Percentiles rank a stretch among this genome's conserved stretches.
These are phyloP conservation scores for Solanum appendiculatum DNA, from an alignment of 257 asterid genomes.

Conservation along the genomic window DNA sequence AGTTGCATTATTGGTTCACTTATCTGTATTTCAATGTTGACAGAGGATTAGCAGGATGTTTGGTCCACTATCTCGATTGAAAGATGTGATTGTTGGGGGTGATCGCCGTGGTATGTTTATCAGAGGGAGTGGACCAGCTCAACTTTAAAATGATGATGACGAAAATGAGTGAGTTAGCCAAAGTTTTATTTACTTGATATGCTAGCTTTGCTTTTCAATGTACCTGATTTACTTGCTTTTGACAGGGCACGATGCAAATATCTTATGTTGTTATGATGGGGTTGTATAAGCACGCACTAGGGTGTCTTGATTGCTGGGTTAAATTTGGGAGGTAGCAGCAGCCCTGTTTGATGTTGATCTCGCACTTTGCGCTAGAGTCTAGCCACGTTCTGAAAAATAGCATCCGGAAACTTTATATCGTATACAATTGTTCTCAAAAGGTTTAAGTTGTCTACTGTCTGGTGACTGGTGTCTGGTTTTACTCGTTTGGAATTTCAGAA, in stretches of 20 bases:
- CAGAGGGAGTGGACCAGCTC: conserved; percentile 15
- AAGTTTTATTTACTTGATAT: not conserved
- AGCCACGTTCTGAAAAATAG: not conserved
- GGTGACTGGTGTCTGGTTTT: not conserved
- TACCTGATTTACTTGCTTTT: not conserved
- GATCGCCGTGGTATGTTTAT: conserved; percentile 17
- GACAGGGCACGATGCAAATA: not conserved
- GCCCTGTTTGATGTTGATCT: not conserved
- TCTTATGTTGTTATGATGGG: not conserved
- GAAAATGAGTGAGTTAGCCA: not conserved
- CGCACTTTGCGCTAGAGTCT: not conserved
- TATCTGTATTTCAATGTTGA: not conserved
- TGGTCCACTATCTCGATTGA: conserved; percentile 31
- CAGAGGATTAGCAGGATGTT: conserved; percentile 29
- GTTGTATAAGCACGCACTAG: not conserved
- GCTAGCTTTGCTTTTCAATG: not conserved
- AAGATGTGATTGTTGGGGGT: conserved; percentile 18
- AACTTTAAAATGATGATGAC: conserved; percentile 11
- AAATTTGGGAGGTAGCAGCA: not conserved
- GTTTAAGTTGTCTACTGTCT: not conserved
- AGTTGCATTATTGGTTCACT: not conserved
- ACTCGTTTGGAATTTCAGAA: not conserved
- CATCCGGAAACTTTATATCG: not conserved
- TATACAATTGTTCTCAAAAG: not conserved
- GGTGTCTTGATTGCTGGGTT: not conserved